These are phyloP conservation scores for Carallia pectinifolia DNA, from an alignment of 345 rosid genomes.

Conservation along the genomic window DNA sequence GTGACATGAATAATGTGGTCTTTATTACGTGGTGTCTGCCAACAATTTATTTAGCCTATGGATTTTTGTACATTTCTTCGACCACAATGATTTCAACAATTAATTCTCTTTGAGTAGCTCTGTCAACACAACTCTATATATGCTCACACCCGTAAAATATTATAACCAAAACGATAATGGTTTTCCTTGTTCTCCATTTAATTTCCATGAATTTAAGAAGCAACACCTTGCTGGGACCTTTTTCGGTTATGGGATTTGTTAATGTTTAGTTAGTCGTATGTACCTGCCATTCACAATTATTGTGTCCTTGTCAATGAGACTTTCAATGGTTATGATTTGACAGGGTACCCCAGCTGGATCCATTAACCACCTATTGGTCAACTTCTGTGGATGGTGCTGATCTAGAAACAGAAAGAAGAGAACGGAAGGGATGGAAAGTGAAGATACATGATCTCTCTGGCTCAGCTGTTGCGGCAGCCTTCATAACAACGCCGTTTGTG, in stretches of 20 bases:
- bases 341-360: conserved; percentile 74
- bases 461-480: conserved; percentile 93
- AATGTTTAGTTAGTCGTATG: conserved; percentile 1
- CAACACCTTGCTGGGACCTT: neutral
- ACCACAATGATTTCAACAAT: neutral
- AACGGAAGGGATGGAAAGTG: conserved; percentile 98
- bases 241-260: neutral
- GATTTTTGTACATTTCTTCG: neutral
- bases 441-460: conserved; percentile 96
- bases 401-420: conserved; percentile 70
- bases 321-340: conserved; percentile 30
- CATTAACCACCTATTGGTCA: conserved; percentile 61
- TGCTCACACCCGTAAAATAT: neutral
- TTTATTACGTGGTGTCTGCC: neutral
- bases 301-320: conserved; percentile 31
- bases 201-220: neutral
- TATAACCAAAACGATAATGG: too few species aligned
- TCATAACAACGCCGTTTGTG: conserved; percentile 97
- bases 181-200: too few species aligned
- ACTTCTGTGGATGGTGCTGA: conserved; percentile 46
- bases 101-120: neutral
- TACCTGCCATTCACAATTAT: conserved; percentile 8
- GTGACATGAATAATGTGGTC: conserved; percentile 31
- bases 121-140: neutral
- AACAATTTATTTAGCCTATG: neutral